phyloP scores from a whole-genome alignment of 805 yeast species.

The Pichia cephalocereana region DNA sequence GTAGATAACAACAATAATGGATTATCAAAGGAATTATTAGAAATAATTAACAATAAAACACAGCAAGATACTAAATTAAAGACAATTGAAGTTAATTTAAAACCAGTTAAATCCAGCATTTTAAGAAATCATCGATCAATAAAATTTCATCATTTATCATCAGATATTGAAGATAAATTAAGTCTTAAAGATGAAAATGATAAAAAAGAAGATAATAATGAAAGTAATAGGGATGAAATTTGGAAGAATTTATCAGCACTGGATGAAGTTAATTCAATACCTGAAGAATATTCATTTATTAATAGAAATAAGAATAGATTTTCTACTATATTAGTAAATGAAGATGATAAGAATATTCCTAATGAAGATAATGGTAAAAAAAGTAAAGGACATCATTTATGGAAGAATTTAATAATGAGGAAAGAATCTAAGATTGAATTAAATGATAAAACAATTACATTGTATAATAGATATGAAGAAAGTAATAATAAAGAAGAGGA shows the following conservation, averaged over 20 bases:
- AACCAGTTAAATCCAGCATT: constrained; percentile 1
- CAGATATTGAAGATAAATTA: constrained; percentile 5
- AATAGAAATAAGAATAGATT: not conserved
- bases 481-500: not conserved
- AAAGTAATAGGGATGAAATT: not conserved
- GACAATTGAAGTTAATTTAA: not conserved
- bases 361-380: not conserved
- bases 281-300: constrained; percentile 19
- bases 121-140: not conserved
- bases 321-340: not conserved
- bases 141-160: constrained; percentile 9
- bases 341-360: not conserved
- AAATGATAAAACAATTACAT: constrained; percentile 24
- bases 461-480: constrained; percentile 18
- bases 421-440: not conserved
- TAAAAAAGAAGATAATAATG: not conserved
- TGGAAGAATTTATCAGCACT: constrained; percentile 10
- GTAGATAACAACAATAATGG: not conserved
- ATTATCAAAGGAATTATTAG: constrained; percentile 1
- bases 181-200: no score
- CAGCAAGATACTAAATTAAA: not conserved
- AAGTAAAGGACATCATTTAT: constrained; percentile 2
- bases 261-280: constrained; percentile 29
- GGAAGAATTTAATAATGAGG: constrained; percentile 2
- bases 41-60: constrained; percentile 1